Conservation (phyloP, 2,329 filamentous ascomycete genomes). For the Arachnomyces sp. region DNA sequence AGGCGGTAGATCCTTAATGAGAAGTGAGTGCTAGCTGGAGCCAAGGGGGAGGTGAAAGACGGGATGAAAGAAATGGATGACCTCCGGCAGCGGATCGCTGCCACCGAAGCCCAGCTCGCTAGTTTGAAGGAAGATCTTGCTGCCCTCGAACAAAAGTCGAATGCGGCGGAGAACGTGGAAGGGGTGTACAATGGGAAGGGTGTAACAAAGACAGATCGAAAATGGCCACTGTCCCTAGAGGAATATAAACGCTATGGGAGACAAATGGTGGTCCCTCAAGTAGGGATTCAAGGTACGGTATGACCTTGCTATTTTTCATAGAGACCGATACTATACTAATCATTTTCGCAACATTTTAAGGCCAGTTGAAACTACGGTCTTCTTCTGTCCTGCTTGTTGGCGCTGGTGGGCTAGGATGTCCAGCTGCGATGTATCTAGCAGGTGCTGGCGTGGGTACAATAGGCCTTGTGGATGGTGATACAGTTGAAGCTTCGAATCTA, state of each 20-base stretch:
- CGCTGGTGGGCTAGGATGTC: slow-evolving; percentile 82
- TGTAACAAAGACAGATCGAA: slow-evolving; percentile 16
- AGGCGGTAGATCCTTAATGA: too few relatives aligned
- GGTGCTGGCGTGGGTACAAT: slow-evolving; percentile 79
- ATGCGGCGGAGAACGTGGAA: background rate
- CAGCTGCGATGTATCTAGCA: slow-evolving; percentile 84
- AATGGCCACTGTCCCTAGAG: slow-evolving; percentile 62
- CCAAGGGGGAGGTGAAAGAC: too few relatives aligned
- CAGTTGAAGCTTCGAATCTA: slow-evolving; percentile 81
- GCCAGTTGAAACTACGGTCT: slow-evolving; percentile 65
- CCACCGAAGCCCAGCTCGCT: slow-evolving; percentile 29
- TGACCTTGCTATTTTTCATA: slow-evolving; percentile 2
- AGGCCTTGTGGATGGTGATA: slow-evolving; percentile 80
- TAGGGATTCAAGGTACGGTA: slow-evolving; percentile 62
- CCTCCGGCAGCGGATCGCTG: slow-evolving; percentile 24
- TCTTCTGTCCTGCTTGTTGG: slow-evolving; percentile 74
- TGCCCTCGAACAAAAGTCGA: slow-evolving; percentile 6
- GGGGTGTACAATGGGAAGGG: background rate
- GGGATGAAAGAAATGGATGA: too few relatives aligned
- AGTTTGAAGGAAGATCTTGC: slow-evolving; percentile 29
- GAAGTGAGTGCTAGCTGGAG: too few relatives aligned
- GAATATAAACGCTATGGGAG: slow-evolving; percentile 85
- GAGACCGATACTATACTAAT: background rate
- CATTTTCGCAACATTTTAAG: slow-evolving; percentile 37
- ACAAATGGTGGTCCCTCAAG: slow-evolving; percentile 78